Evolutionary conservation across 768 basidiomycete genomes (phyloP).

Genomic region (Boletales sp.): DNA sequence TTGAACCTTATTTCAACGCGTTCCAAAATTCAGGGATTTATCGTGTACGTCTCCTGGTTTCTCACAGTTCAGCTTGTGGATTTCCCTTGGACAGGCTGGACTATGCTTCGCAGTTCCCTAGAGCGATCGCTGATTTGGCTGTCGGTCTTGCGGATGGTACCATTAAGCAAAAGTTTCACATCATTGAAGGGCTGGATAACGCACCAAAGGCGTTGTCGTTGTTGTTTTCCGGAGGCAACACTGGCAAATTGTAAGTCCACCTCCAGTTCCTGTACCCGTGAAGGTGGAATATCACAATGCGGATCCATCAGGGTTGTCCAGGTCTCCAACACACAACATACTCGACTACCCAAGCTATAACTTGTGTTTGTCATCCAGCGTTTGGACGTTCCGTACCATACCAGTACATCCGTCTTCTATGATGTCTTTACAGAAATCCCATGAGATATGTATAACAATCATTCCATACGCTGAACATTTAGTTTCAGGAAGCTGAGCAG

Average conservation of each 20-base stretch:
- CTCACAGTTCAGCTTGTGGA: neutral
- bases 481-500: too few relatives aligned
- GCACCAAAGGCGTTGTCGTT: conserved; percentile 67
- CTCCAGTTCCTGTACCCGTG: neutral
- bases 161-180: conserved; percentile 77
- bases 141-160: conserved; percentile 60
- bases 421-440: too few relatives aligned
- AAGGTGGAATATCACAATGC: conserved; percentile 1
- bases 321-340: conserved; percentile 42
- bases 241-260: conserved; percentile 61
- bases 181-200: conserved; percentile 71
- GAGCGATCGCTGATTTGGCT: conserved; percentile 55
- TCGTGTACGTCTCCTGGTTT: conserved; percentile 51
- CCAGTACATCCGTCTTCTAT: too few relatives aligned
- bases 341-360: conserved; percentile 5
- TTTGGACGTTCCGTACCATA: too few relatives aligned
- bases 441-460: too few relatives aligned
- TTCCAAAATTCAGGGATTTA: conserved; percentile 80
- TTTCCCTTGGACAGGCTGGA: conserved; percentile 54
- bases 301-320: conserved; percentile 48
- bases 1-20: conserved; percentile 69
- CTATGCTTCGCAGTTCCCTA: conserved; percentile 57
- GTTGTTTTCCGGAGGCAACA: conserved; percentile 75
- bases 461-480: too few relatives aligned
- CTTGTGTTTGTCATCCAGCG: neutral